Evolutionary conservation across 2,329 filamentous ascomycete genomes (phyloP).

Genomic region (Shiraia sp.): DNA sequence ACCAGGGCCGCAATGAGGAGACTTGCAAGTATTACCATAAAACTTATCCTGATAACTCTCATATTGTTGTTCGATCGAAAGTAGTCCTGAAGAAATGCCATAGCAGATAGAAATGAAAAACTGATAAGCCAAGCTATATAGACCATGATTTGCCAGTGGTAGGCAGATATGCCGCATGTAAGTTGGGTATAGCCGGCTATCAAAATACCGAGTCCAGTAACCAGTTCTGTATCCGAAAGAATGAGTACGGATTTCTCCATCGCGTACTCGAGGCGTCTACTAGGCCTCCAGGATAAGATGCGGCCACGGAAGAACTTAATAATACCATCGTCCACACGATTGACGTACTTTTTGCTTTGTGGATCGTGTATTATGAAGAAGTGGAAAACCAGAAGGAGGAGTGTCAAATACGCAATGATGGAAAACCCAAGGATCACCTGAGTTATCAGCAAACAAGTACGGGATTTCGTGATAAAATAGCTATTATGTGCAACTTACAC

Average conservation of each 20-base stretch:
- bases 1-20: constrained; percentile 24
- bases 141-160: constrained; percentile 34
- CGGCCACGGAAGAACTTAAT: constrained; percentile 15
- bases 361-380: constrained; percentile 17
- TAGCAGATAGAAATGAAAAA: constrained; percentile 23
- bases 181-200: constrained; percentile 26
- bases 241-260: constrained; percentile 34
- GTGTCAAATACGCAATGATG: constrained; percentile 27
- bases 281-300: constrained; percentile 23
- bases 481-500: constrained; percentile 11
- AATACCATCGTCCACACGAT: constrained; percentile 17
- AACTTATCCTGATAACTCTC: constrained; percentile 19
- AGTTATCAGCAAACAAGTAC: background rate
- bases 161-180: constrained; percentile 26
- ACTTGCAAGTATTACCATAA: constrained; percentile 22
- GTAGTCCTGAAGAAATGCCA: constrained; percentile 24
- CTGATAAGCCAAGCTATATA: constrained; percentile 29
- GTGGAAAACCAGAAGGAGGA: constrained; percentile 20
- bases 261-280: constrained; percentile 26
- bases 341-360: constrained; percentile 10
- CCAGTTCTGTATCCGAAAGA: constrained; percentile 30
- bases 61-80: constrained; percentile 25
- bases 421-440: constrained; percentile 34
- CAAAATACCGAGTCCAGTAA: constrained; percentile 29
- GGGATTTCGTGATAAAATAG: background rate